These are phyloP conservation scores for Quercus suber DNA, from an alignment of 306 rosid genomes.

Conservation along the genomic window DNA sequence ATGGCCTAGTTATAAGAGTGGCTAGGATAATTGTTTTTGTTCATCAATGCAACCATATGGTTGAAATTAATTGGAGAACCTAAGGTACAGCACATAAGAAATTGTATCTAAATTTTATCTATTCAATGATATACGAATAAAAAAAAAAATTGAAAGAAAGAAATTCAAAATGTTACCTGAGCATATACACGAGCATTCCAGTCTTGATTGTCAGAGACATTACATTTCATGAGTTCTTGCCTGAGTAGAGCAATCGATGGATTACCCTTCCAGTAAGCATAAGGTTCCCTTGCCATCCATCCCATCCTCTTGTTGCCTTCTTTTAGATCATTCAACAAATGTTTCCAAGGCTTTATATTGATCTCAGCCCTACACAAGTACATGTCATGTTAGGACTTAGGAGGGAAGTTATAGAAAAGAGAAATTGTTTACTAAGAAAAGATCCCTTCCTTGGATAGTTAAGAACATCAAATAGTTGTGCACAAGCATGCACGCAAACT, in stretches of 20 bases:
- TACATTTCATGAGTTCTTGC: conserved; percentile 76
- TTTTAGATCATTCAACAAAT: conserved; percentile 53
- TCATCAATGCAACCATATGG: too few species aligned
- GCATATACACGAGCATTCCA: conserved; percentile 86
- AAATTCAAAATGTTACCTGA: conserved; percentile 40
- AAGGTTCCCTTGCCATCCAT: conserved; percentile 71
- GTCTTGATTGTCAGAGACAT: conserved; percentile 61
- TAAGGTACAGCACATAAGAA: too few species aligned
- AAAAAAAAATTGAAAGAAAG: neutral
- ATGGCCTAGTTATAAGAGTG: neutral
- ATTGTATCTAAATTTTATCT: too few species aligned
- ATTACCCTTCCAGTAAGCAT: conserved; percentile 97
- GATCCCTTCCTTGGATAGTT: too few species aligned
- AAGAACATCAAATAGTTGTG: too few species aligned
- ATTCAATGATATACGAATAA: too few species aligned
- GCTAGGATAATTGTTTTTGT: neutral
- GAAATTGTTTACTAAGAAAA: neutral
- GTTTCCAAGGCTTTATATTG: conserved; percentile 84
- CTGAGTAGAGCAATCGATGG: conserved; percentile 68
- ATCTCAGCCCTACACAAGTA: conserved; percentile 58
- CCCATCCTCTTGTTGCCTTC: conserved; percentile 58
- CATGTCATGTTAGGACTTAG: neutral
- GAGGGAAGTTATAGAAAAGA: neutral
- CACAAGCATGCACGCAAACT: too few species aligned
- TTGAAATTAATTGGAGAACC: too few species aligned